phyloP scores from a whole-genome alignment of 2,329 filamentous ascomycete species.

The Stromatinia cepivora region DNA sequence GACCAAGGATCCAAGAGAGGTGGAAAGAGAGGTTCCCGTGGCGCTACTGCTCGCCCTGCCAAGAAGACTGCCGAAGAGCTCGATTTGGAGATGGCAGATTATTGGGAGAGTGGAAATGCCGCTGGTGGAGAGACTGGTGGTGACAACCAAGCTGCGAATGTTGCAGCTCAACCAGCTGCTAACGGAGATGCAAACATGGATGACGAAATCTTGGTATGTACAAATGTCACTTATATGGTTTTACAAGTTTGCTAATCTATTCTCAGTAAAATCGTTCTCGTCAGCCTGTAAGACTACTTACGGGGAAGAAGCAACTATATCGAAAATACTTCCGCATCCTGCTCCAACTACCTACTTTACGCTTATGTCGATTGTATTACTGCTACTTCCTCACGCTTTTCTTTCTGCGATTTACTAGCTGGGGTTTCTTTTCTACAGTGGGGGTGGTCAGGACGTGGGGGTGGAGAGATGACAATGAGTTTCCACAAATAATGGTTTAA shows the following conservation, averaged over 20 bases:
- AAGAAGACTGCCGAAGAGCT: slow-evolving; percentile 95
- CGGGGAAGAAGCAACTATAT: background rate
- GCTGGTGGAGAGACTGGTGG: slow-evolving; percentile 50
- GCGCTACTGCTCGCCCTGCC: slow-evolving; percentile 60
- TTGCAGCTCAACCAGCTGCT: slow-evolving; percentile 38
- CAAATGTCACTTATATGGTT: no score
- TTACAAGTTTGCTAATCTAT: background rate
- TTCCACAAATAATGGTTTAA: slow-evolving; percentile 16
- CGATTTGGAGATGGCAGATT: slow-evolving; percentile 96
- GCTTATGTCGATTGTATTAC: slow-evolving; percentile 24
- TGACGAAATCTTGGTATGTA: slow-evolving; percentile 54
- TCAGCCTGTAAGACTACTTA: background rate
- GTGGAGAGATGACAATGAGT: slow-evolving; percentile 7
- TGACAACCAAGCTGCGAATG: slow-evolving; percentile 51
- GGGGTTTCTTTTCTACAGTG: slow-evolving; percentile 20
- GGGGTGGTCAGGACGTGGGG: background rate
- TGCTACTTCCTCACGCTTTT: slow-evolving; percentile 19
- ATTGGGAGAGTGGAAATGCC: slow-evolving; percentile 62
- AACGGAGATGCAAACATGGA: slow-evolving; percentile 64
- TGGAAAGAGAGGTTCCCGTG: slow-evolving; percentile 46
- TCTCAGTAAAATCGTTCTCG: slow-evolving; percentile 1
- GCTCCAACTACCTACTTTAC: slow-evolving; percentile 5
- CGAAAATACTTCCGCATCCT: slow-evolving; percentile 3
- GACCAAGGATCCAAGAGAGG: slow-evolving; percentile 48
- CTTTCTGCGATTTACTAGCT: slow-evolving; percentile 13